Evolutionary conservation across 106 monocot genomes (phyloP), one percentile per base, ranked within the genome.

Genomic region (Chionographis japonica): DNA sequence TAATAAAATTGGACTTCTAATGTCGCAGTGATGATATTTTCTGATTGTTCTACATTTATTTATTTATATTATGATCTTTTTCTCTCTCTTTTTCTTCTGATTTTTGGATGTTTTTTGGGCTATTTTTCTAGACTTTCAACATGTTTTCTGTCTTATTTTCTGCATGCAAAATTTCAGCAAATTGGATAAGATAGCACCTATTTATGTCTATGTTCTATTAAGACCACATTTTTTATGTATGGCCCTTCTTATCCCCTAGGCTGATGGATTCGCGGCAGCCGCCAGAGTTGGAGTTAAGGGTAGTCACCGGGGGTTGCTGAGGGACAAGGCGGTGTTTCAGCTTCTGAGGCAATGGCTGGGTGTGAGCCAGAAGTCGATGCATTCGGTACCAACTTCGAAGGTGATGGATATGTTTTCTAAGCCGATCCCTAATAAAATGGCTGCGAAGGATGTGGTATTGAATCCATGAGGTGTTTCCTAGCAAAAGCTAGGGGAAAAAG

Each of bases 341-440:
- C 77, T 86, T 52, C 11, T 93, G 41, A 80, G 77, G 65, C 77
- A 77, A 53, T 89, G 86, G 89, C 56, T 93, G 46, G 93, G 84
- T 37, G 54, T 82, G 15, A 71, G 66, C 41, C 65, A 81, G 43
- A 74, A 72, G 38, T 54, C 63, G 0, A 40, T 35, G 41, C 50
- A 20, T 36, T 20, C 59, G 7, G 36, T 36, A 27, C 54, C 71
- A 65, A 77, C 69, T 38, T 66, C 68, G 4, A 84, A 84, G 79
- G 83, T 93, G 74, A 70, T 74, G 58, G 82, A 85, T 69, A n/a
- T 42, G 20, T 56, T 15, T 51, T 27, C 53, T 52, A 37, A 39
- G 12, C 15, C 13, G 19, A 8, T 36, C 8, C 52, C 27, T 36
- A n/a, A 9, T 68, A 35, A 54, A 15, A 56, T 40, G 39, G 12